A percentile compares a stretch with the other conserved stretches of the same genome.
Conservation (phyloP, 495 filamentous ascomycete genomes). For the Xylaria bambusicola region DNA sequence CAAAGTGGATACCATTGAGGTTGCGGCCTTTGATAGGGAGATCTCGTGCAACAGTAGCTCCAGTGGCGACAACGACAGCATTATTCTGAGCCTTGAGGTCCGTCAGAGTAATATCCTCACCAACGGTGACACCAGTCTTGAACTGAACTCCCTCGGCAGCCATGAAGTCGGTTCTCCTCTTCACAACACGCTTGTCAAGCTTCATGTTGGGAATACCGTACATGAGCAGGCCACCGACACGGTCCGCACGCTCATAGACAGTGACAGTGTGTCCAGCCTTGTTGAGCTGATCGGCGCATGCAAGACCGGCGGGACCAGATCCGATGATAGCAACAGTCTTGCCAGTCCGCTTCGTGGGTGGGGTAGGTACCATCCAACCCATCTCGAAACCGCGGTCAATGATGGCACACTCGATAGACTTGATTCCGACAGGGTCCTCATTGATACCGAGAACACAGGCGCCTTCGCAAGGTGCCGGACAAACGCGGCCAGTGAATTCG, state of each 20-base stretch:
- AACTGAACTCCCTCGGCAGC: constrained; percentile 86
- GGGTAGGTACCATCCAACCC: constrained; percentile 95
- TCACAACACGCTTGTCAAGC: constrained; percentile 97
- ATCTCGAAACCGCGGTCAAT: constrained; percentile 99
- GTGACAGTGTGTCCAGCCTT: constrained; percentile 87
- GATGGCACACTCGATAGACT: constrained; percentile 98
- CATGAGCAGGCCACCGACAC: constrained; percentile 94
- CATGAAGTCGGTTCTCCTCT: constrained; percentile 96
- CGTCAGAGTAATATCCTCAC: constrained; percentile 74
- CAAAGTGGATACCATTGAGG: constrained; percentile 92
- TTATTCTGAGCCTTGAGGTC: constrained; percentile 78
- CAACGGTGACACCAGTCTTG: constrained; percentile 73
- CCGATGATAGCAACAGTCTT: constrained; percentile 93
- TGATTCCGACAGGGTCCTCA: constrained; percentile 97
- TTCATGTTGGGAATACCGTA: constrained; percentile 99
- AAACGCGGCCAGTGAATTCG: constrained; percentile 98
- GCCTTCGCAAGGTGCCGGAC: constrained; percentile 96
- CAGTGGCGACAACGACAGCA: constrained; percentile 93
- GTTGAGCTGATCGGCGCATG: constrained; percentile 94
- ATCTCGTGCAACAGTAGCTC: constrained; percentile 94
- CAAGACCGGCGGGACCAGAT: constrained; percentile 91
- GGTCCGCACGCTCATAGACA: constrained; percentile 95
- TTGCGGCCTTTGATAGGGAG: constrained; percentile 90
- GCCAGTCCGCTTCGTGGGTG: constrained; percentile 79
- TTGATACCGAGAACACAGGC: constrained; percentile 98